Evolutionary conservation across 2,329 filamentous ascomycete species (phyloP), one percentile per base, ranked within the genome.

Genomic region (Teratosphaeria nubilosa): DNA sequence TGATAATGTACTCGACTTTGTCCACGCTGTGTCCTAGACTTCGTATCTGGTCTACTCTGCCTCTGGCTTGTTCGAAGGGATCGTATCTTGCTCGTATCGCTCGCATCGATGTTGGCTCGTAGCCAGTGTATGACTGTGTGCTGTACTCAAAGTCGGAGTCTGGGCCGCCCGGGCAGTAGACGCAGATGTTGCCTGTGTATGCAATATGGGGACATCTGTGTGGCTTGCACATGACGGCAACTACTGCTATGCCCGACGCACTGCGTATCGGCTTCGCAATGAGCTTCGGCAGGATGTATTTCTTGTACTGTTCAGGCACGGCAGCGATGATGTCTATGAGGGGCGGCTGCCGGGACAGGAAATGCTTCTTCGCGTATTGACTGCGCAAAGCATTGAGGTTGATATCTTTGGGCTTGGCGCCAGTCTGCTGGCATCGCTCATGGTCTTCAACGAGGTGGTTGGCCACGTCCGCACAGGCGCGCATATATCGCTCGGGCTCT

Each of bases 1-100:
- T 99, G 72, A 99, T 96, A 70, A 99, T 99, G 74, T 97, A 99
- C 77, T 99, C 94, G 25, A 99, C 94, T 74, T 99, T 99, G 77
- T 99, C 94, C 53, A 99, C 94, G 52, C 90, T 96, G 74, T 99
- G 94, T 0, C 94, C 94, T 0, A 99, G 81, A 1, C 90, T 88
- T 74, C 95, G 95, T 70, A 99, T 90, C 76, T 99, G 94, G 68
- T 99, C 95, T 5, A 99, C 92, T 65, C 94, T 85, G 50, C 94
- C 94, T 72, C 94, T 83, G 16, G 94, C 94, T 77, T 99, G 94
- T 74, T 99, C 94, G 67, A 96, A 99, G 0, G 94, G 94, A 70
- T 99, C 95, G 71, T 99, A 99, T 55, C 95, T 85, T 32, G 94
- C 94, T 62, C 95, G 87, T 65, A 99, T 99, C 55, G 94, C 94